phyloP scores from a whole-genome alignment of 1,139 yeast species.

The Trichomonascaceae sp. region DNA sequence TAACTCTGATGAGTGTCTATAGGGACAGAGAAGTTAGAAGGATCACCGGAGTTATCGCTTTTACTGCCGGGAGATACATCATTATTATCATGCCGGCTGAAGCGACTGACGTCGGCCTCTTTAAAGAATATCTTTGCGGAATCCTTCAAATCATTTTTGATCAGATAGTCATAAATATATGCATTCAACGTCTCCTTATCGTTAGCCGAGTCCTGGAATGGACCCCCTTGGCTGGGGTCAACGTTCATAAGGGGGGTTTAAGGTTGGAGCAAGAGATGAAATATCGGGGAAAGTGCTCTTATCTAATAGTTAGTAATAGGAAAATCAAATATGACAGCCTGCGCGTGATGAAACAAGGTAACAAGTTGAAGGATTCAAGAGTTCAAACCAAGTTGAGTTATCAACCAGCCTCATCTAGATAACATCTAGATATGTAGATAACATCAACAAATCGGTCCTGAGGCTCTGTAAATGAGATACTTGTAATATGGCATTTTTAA shows the following conservation, averaged over 20 bases:
- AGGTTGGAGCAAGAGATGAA: not conserved
- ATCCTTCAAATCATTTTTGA: conserved; percentile 64
- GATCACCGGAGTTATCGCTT: conserved; percentile 1
- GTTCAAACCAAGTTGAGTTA: not conserved
- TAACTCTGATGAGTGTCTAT: conserved; percentile 78
- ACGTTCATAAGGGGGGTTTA: not conserved
- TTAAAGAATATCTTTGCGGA: conserved; percentile 67
- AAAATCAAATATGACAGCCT: not conserved
- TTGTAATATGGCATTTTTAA: no score
- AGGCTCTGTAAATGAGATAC: not conserved
- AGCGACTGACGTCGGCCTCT: conserved; percentile 52
- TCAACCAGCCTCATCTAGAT: not conserved
- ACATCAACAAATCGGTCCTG: not conserved
- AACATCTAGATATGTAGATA: not conserved
- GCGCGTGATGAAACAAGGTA: not conserved
- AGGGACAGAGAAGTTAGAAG: conserved; percentile 25
- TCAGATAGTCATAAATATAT: conserved; percentile 77
- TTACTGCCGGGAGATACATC: conserved; percentile 3
- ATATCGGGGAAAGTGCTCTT: not conserved
- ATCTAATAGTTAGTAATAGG: not conserved
- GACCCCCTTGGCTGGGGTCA: not conserved
- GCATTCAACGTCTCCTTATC: conserved; percentile 66
- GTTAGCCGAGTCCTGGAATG: conserved; percentile 17
- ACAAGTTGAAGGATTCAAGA: not conserved
- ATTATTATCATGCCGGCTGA: conserved; percentile 1